Evolutionary conservation across 2,329 filamentous ascomycete genomes (phyloP).

Genomic region (Lecanoromycetidae sp.): DNA sequence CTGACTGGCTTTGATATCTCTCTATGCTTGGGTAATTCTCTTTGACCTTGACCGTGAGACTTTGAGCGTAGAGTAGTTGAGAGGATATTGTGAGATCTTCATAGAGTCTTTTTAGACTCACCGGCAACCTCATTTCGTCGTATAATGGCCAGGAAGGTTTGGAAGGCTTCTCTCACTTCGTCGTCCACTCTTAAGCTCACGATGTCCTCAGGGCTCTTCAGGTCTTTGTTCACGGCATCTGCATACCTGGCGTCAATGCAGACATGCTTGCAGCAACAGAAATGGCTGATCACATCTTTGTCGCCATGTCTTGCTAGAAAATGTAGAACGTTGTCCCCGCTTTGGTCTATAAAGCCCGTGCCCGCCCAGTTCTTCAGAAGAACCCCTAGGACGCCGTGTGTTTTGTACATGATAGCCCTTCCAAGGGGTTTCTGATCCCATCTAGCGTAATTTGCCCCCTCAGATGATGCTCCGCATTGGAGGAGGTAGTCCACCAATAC

Average conservation of each 20-base stretch:
- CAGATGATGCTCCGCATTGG: background rate
- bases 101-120: no score
- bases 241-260: background rate
- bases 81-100: no score
- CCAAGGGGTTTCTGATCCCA: background rate
- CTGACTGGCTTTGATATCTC: no score
- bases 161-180: no score
- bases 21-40: no score
- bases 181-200: no score
- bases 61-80: no score
- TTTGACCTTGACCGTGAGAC: no score
- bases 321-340: background rate
- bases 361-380: background rate
- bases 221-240: background rate
- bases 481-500: background rate
- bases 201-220: background rate
- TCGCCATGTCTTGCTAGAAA: background rate
- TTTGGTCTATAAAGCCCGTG: background rate
- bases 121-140: no score
- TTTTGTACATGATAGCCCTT: background rate
- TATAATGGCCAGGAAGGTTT: no score
- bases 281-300: background rate
- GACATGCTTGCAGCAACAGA: background rate
- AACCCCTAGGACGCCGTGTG: background rate
- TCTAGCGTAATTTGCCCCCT: background rate